These are phyloP conservation scores for Cyathus striatus DNA, from an alignment of 768 basidiomycete genomes.

Conservation along the genomic window DNA sequence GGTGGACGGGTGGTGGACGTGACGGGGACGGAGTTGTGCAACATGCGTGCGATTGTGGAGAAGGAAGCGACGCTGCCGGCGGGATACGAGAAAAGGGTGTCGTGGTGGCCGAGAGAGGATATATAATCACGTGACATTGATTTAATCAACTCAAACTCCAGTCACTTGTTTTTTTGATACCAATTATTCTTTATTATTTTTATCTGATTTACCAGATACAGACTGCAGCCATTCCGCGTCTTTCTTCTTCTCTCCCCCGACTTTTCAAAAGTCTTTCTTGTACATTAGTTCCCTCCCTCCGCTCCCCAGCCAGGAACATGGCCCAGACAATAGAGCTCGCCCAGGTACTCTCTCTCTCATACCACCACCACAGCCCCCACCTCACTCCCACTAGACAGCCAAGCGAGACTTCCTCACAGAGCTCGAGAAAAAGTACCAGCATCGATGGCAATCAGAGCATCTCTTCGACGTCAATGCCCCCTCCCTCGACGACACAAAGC, in stretches of 20 bases:
- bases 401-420: slow-evolving; percentile 86
- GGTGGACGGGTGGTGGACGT: background rate
- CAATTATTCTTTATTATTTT: background rate
- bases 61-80: background rate
- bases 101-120: background rate
- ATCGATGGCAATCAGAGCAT: slow-evolving; percentile 69
- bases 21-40: background rate
- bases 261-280: slow-evolving; percentile 31
- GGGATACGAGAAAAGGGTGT: background rate
- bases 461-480: slow-evolving; percentile 88
- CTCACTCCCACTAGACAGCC: slow-evolving; percentile 58
- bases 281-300: slow-evolving; percentile 20
- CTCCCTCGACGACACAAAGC: slow-evolving; percentile 53
- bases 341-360: slow-evolving; percentile 39
- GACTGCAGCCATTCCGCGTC: slow-evolving; percentile 20
- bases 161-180: too few species aligned
- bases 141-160: too few species aligned
- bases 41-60: background rate
- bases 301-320: slow-evolving; percentile 23
- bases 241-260: slow-evolving; percentile 19
- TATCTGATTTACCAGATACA: slow-evolving; percentile 15
- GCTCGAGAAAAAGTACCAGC: slow-evolving; percentile 83
- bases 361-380: background rate
- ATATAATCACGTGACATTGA: too few species aligned
- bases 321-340: slow-evolving; percentile 63